Percentiles rank a stretch among this genome's conserved stretches.
Conservation (phyloP, 331 rosid genomes). For the Pyrus hybrid region DNA sequence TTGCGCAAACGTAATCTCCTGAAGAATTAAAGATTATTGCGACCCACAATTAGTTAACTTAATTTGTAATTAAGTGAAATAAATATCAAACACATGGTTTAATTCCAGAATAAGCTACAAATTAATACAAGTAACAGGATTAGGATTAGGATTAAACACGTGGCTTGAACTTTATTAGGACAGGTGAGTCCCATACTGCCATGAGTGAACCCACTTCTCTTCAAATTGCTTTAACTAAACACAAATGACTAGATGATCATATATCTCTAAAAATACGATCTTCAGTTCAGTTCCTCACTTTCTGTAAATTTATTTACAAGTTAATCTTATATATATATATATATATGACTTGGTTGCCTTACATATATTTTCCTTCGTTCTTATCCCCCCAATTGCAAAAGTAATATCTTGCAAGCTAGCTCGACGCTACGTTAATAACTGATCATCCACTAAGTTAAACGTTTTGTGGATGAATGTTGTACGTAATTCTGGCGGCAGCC, state of each 20-base stretch:
- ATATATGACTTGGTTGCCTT: neutral
- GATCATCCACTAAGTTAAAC: too few species aligned
- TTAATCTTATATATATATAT: too few species aligned
- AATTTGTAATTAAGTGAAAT: neutral
- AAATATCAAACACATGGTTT: neutral
- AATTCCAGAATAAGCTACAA: neutral
- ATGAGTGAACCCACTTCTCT: conserved; percentile 60
- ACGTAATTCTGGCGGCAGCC: neutral
- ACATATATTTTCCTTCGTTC: neutral
- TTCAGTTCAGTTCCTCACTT: neutral
- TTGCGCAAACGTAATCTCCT: neutral
- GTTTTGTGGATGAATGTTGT: too few species aligned
- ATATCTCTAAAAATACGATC: neutral
- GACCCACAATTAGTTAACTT: too few species aligned
- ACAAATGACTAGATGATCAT: too few species aligned
- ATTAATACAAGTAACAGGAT: neutral
- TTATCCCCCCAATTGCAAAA: neutral
- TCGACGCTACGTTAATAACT: too few species aligned
- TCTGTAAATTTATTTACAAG: too few species aligned
- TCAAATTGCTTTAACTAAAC: neutral
- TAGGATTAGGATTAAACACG: conserved; percentile 17
- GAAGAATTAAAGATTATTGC: too few species aligned
- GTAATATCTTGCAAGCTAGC: too few species aligned
- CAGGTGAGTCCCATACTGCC: conserved; percentile 63
- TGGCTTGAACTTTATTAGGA: conserved; percentile 22